phyloP scores from a whole-genome alignment of 352 stramenopile species.

The Thraustotheca clavata region DNA sequence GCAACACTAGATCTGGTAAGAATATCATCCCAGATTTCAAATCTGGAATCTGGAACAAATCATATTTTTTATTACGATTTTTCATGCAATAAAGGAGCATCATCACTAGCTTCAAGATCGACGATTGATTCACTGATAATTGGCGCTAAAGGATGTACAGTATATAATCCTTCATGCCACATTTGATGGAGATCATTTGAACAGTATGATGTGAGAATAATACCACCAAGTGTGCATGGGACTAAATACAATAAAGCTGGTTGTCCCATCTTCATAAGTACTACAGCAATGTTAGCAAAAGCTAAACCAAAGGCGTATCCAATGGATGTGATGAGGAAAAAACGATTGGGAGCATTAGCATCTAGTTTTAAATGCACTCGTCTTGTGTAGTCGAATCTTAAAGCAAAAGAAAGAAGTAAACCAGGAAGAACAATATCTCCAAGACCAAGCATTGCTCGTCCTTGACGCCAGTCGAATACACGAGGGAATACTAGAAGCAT shows the following conservation, averaged over 20 bases:
- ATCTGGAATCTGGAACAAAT: background rate
- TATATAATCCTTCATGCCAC: slow-evolving; percentile 15
- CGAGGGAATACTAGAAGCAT: slow-evolving; percentile 93
- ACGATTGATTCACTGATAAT: background rate
- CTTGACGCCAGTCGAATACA: slow-evolving; percentile 86
- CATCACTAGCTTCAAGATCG: background rate
- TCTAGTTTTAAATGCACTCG: background rate
- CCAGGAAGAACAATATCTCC: slow-evolving; percentile 95
- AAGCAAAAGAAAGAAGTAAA: slow-evolving; percentile 88
- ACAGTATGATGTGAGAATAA: slow-evolving; percentile 43
- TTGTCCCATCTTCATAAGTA: slow-evolving; percentile 90
- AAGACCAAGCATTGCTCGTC: slow-evolving; percentile 89
- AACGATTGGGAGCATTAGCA: slow-evolving; percentile 32
- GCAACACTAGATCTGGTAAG: too few species aligned
- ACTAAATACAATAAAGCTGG: slow-evolving; percentile 95
- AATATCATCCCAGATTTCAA: background rate
- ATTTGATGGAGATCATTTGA: slow-evolving; percentile 10
- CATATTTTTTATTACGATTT: background rate
- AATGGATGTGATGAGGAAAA: slow-evolving; percentile 84
- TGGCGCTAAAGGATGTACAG: slow-evolving; percentile 8
- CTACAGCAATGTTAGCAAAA: slow-evolving; percentile 91
- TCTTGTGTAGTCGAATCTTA: slow-evolving; percentile 82
- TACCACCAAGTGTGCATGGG: slow-evolving; percentile 81
- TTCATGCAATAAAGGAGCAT: background rate
- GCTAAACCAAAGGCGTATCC: slow-evolving; percentile 89